Evolutionary conservation across 2,329 filamentous ascomycete species (phyloP).

Genomic region (Aureobasidium musti): DNA sequence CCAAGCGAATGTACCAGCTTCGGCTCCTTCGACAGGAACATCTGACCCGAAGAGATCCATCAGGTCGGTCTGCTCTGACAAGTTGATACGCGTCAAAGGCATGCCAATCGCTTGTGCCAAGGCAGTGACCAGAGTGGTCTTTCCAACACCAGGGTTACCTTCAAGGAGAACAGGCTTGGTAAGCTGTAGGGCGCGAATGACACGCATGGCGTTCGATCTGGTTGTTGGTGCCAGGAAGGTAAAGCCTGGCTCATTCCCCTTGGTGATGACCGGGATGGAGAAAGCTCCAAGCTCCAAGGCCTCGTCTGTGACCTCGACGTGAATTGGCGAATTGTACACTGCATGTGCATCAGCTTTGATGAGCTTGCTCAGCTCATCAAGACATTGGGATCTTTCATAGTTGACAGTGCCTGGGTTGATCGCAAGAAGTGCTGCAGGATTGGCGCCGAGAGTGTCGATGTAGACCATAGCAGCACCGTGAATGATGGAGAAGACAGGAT

Average conservation of each 20-base stretch:
- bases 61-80: conserved; percentile 96
- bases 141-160: conserved; percentile 96
- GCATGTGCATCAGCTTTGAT: conserved; percentile 63
- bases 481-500: conserved; percentile 52
- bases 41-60: conserved; percentile 98
- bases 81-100: conserved; percentile 87
- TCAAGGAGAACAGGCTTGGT: conserved; percentile 91
- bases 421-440: conserved; percentile 83
- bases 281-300: conserved; percentile 74
- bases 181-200: conserved; percentile 84
- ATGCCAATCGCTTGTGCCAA: conserved; percentile 77
- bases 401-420: conserved; percentile 69
- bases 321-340: conserved; percentile 66
- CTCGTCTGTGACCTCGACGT: conserved; percentile 57
- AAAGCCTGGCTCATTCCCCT: conserved; percentile 59
- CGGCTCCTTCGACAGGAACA: conserved; percentile 89
- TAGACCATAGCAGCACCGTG: conserved; percentile 96
- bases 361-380: conserved; percentile 69
- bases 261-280: conserved; percentile 52
- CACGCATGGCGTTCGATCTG: conserved; percentile 82
- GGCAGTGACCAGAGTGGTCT: conserved; percentile 88
- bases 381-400: conserved; percentile 69
- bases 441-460: conserved; percentile 91
- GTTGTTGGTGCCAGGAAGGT: conserved; percentile 90
- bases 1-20: conserved; percentile 91